Evolutionary conservation across 768 basidiomycete genomes (phyloP), one percentile per base, ranked within the genome.

Genomic region (Suillus fuscotomentosus): DNA sequence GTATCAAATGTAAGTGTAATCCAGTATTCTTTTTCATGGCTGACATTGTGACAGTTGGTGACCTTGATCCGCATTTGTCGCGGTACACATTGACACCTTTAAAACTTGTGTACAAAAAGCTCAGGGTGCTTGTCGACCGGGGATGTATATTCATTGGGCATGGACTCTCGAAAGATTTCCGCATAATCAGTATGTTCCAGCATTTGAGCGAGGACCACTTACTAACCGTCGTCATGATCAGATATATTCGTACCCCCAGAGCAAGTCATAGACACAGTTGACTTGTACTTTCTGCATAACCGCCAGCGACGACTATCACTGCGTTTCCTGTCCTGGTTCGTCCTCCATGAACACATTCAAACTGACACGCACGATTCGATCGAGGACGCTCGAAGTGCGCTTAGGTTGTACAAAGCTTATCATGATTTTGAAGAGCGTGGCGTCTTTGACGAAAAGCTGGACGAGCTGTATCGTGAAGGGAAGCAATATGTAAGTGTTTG

Each of bases 141-240:
- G 95, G 96, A 6, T 99, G 97, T 72, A 91, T 95, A 64, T 99
- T 99, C 73, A 91, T 99, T 62, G 97, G 97, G 1, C 97, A 99
- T 70, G 97, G 97, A 6, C 84, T 99, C 20, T 91, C 94, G 17
- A 98, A 99, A 73, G 97, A 99, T 75, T 98, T 99, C 79, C 87
- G 97, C 13, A 99, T 97, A 63, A 99, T 99, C 79, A 99, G 97
- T 97, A 69, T 74, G 92, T 79, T 24, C 50, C 55, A 56, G 36
- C 14, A 22, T 20, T 47, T 24, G 22, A 48, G 53, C 51, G 5
- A 31, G 48, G 42, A 60, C 41, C 45, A 41, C 22, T 39, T 15
- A 34, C 27, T 20, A 6, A 59, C 24, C 20, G 10, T 59, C 10
- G 27, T 56, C 31, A 53, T 47, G 9, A 36, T 1, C 67, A 99